Conservation (phyloP, 805 yeast species). For the Starmera pachycereana region DNA sequence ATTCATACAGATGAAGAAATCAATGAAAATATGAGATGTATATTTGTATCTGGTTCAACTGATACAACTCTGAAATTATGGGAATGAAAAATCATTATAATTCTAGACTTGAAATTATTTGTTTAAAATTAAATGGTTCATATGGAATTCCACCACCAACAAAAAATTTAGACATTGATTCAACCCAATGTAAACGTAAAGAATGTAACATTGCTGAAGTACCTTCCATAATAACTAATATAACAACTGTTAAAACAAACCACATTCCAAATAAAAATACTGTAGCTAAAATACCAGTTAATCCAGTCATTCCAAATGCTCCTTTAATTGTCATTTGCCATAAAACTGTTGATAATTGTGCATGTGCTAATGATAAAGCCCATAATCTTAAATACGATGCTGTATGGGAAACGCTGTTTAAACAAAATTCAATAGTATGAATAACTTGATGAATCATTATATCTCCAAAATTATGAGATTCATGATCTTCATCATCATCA, state of each 20-base stretch:
- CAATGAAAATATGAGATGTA: conserved; percentile 45
- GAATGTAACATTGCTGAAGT: conserved; percentile 98
- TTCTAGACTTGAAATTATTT: conserved; percentile 8
- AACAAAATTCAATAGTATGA: conserved; percentile 96
- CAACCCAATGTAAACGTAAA: conserved; percentile 97
- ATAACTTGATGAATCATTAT: conserved; percentile 96
- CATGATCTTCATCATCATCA: conserved; percentile 29
- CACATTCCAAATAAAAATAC: conserved; percentile 87
- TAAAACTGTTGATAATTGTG: conserved; percentile 86
- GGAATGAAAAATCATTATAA: conserved; percentile 31
- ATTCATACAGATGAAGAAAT: conserved; percentile 19
- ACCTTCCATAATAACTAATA: conserved; percentile 95
- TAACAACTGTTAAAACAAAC: conserved; percentile 85
- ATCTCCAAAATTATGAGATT: conserved; percentile 75
- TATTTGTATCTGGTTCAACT: conserved; percentile 88
- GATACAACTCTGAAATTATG: conserved; percentile 88
- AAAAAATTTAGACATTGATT: conserved; percentile 95
- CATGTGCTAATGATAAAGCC: conserved; percentile 98
- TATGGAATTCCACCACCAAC: conserved; percentile 93
- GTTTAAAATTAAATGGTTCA: conserved; percentile 68
- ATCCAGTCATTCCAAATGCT: conserved; percentile 49
- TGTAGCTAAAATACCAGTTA: conserved; percentile 62
- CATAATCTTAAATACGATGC: conserved; percentile 95
- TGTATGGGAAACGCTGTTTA: conserved; percentile 95
- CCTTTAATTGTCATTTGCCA: conserved; percentile 92